phyloP scores from a whole-genome alignment of 2,329 filamentous ascomycete species.

The Neoarthrinium moseri region DNA sequence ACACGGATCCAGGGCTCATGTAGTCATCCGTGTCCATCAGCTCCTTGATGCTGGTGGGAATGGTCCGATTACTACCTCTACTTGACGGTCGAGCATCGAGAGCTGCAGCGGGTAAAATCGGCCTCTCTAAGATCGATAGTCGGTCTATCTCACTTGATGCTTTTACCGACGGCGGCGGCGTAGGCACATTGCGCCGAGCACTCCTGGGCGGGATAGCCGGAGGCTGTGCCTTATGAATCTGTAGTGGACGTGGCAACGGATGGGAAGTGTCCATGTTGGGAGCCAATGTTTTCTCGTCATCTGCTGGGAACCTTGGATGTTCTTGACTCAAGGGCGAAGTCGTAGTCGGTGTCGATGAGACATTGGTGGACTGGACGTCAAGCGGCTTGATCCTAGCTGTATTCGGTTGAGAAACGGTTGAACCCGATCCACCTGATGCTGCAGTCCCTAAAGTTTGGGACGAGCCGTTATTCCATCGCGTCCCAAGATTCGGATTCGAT shows the following conservation, averaged over 20 bases:
- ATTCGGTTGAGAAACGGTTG: conserved; percentile 32
- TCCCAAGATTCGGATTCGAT: conserved; percentile 29
- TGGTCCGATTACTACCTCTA: conserved; percentile 22
- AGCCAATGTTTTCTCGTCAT: neutral
- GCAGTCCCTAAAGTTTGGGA: conserved; percentile 16
- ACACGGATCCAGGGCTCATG: conserved; percentile 23
- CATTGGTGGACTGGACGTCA: conserved; percentile 42
- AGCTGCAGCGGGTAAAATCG: conserved; percentile 12
- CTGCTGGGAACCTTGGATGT: neutral
- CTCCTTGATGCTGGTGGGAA: conserved; percentile 18
- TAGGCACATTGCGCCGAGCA: conserved; percentile 25
- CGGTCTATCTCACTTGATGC: conserved; percentile 17
- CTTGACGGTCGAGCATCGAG: conserved; percentile 18
- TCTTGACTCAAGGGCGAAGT: conserved; percentile 12
- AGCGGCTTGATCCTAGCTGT: conserved; percentile 41
- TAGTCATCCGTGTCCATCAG: conserved; percentile 6
- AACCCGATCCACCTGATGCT: too few relatives aligned
- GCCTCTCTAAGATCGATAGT: conserved; percentile 10
- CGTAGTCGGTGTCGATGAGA: conserved; percentile 19
- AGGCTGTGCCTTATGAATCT: conserved; percentile 3
- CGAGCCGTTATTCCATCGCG: conserved; percentile 33
- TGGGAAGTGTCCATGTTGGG: neutral
- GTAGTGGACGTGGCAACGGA: conserved; percentile 4
- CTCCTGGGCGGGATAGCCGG: conserved; percentile 12
- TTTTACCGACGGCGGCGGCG: conserved; percentile 33